Evolutionary conservation across 495 filamentous ascomycete species (phyloP), one percentile per base, ranked within the genome.

Genomic region (Penicillium subrubescens): DNA sequence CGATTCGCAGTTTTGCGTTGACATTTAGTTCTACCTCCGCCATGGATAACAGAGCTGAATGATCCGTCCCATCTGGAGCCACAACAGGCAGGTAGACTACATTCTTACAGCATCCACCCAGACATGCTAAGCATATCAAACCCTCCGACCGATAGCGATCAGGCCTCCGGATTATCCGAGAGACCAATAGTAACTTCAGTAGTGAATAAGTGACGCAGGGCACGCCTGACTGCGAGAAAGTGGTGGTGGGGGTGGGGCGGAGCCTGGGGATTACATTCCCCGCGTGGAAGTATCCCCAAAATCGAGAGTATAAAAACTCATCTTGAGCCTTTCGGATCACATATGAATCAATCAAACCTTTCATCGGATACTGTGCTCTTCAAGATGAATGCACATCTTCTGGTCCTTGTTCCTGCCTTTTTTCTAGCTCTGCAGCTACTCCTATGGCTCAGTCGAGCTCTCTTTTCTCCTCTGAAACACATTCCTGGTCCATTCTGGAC

Each of bases 401-500:
- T 65, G 37, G 23, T 66, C 6, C 34, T 71, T 5, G 0, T 71
- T 25, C 44, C 50, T 12, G 48, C 67, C 29, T 37, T 75, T 15
- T 34, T 69, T 19, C 17, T 62, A 4, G 11, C 48, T 14, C 27
- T 58, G 8, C 61, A 64, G 15, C 37, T 73, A 12, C 17, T 74
- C 19, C 33, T 63, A 12, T 65, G 71, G 27, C 37, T 75, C 10
- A n/a, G 60, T 23, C 64, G 58, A 48, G 67, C 68, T 39, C 50
- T 72, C 34, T 51, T 63, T 3, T 67, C 67, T 7, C 75, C 78
- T 5, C 75, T 88, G 1, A 71, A 73, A 21, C 65, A 76, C 31
- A 74, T 90, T 54, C 80, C 82, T 0, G 86, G 86, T 15, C 87
- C 86, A 0, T 75, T 78, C 44, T 72, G 81, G 50, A 80, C 87